Evolutionary conservation across 2,329 filamentous ascomycete genomes (phyloP).

Genomic region (Colletotrichum filicis): DNA sequence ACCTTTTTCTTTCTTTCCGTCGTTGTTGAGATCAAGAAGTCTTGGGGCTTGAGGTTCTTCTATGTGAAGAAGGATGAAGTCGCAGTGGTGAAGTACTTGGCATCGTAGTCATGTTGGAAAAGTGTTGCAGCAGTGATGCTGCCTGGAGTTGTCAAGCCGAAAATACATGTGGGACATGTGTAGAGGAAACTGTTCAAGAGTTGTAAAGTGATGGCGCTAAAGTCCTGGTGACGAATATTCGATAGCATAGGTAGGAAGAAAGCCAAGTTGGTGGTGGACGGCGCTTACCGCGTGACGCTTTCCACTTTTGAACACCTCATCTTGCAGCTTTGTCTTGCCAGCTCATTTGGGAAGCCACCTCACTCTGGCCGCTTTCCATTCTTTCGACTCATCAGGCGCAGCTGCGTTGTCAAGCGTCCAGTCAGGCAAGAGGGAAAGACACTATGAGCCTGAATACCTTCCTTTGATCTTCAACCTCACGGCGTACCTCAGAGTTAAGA

Average conservation of each 20-base stretch:
- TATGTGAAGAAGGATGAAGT: not conserved
- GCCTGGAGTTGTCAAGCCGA: not conserved
- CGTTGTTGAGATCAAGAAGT: not conserved
- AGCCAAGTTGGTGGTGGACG: not conserved
- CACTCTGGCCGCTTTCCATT: not conserved
- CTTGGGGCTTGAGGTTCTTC: not conserved
- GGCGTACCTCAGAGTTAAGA: not conserved
- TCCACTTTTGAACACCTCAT: slow-evolving; percentile 25
- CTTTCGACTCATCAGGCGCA: not conserved
- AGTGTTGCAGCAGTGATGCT: not conserved
- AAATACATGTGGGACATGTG: not conserved
- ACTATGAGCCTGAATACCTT: not conserved
- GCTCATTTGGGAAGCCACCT: slow-evolving; percentile 2
- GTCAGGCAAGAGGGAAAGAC: not conserved
- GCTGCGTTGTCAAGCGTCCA: not conserved
- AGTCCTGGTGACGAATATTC: not conserved
- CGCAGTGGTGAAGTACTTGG: not conserved
- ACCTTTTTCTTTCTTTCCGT: not conserved
- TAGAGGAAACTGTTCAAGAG: not conserved
- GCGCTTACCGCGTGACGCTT: slow-evolving; percentile 15
- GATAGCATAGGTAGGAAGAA: not conserved
- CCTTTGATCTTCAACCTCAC: not conserved
- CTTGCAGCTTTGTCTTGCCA: slow-evolving; percentile 26
- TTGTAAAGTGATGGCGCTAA: no score
- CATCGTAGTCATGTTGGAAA: not conserved